Base-by-base conservation (phyloP, 2,329 filamentous ascomycete species). In the Ophiostoma perfectum region DNA sequence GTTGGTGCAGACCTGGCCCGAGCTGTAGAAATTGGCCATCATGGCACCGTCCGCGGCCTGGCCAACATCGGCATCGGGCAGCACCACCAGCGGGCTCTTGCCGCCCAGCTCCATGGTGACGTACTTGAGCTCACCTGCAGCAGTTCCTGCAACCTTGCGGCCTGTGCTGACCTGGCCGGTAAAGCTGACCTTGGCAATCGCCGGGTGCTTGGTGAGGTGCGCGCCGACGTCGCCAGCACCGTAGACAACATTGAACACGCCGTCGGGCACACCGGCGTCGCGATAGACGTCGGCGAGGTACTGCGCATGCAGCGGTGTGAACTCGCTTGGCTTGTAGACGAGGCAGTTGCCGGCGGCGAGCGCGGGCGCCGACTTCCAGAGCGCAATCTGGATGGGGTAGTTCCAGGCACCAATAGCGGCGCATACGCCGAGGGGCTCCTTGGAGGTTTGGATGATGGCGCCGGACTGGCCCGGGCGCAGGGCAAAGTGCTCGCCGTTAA, bases 21-120 rank as follows among this genome's bases (percentile, higher is more conserved):
- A 91, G 72, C 90, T 93, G 82, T 91, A 96, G 80, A 96, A 96
- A 78, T 96, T 96, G 74, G 92, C 93, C 83, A 96, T 92, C 90
- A 96, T 93, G 71, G 92, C 92, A 42, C 91, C 90, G 74, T 96
- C 89, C 45, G 92, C 93, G n/a, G 93, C 93, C 74, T 87, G 86
- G 63, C 91, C 88, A 27, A 94, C 78, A 66, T 92, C 86, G 16
- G 90, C 90, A 74, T 96, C 92, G 0, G 91, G 90, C 0, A 96
- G 86, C 64, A 97, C 83, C 66, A 97, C 81, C 18, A 72, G 62
- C 0, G 88, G 87, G 55, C 84, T 87, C 76, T 90, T 90, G 55
- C 88, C 88, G 64, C 88, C 88, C 0, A 90, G 81, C 76, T 90
- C 88, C 84, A 90, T 88, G 6, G 88, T 90, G 42, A 89, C 87